A percentile compares a stretch with the other conserved stretches of the same genome.
Conservation (phyloP, 2,329 filamentous ascomycete genomes). For the Calonectria leucothoes region DNA sequence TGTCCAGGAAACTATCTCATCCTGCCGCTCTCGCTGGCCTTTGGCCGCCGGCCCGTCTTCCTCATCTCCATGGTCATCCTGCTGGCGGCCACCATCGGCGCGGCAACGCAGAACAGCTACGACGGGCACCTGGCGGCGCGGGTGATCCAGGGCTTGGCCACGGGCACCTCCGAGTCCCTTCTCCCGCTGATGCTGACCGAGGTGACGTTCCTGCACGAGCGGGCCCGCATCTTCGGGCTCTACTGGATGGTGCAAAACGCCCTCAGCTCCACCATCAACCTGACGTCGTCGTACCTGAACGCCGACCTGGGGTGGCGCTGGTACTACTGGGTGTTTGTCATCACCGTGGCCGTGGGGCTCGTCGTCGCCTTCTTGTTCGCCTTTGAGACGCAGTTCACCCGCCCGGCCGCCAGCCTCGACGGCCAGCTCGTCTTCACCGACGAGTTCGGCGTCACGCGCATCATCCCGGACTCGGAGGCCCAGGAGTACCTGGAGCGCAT, state of each 20-base stretch:
- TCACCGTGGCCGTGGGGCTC: constrained; percentile 8
- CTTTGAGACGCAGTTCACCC: constrained; percentile 13
- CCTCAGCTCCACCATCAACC: constrained; percentile 12
- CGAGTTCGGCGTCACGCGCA: neutral
- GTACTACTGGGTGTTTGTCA: constrained; percentile 21
- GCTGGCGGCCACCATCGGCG: neutral
- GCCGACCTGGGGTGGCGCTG: constrained; percentile 10
- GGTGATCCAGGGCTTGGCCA: neutral
- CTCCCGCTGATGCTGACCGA: constrained; percentile 16
- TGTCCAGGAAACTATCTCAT: neutral
- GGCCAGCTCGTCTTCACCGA: constrained; percentile 4
- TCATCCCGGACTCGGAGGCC: neutral
- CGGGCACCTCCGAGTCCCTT: constrained; percentile 8
- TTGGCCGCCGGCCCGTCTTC: neutral
- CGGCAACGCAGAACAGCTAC: neutral
- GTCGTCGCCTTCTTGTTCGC: constrained; percentile 9
- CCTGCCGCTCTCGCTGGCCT: neutral
- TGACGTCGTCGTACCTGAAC: neutral
- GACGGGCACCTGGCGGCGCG: neutral
- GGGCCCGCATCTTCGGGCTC: constrained; percentile 2
- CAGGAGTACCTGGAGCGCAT: neutral
- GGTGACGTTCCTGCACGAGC: constrained; percentile 13
- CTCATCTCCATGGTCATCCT: neutral
- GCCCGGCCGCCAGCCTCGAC: constrained; percentile 2
- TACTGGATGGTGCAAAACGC: constrained; percentile 16